Conservation (phyloP, 129 eudicot species). For the Artemisia annua region DNA sequence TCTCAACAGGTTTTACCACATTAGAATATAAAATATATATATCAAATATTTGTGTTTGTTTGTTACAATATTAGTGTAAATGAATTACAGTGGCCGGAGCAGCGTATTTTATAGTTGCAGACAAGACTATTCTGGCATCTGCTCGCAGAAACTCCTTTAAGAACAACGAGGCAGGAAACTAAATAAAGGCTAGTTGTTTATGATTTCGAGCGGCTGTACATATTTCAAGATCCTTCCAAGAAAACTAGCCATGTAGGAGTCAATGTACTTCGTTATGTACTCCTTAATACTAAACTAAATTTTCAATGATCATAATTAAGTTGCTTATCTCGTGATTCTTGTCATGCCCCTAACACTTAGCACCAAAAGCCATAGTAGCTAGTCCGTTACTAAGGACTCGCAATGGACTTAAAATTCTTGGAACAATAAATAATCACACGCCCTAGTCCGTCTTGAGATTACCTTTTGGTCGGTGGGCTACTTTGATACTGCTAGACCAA, state of each 20-base stretch:
- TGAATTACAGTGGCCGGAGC: constrained; percentile 69
- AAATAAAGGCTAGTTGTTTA: neutral
- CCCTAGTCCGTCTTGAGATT: too few species aligned
- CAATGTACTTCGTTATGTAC: neutral
- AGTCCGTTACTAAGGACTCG: too few species aligned
- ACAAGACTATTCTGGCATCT: constrained; percentile 73
- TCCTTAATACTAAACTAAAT: neutral
- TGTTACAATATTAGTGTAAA: neutral
- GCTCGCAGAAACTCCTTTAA: constrained; percentile 80
- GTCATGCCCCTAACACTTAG: too few species aligned
- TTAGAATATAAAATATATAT: neutral
- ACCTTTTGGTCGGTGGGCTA: too few species aligned
- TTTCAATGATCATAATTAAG: too few species aligned
- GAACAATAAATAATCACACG: too few species aligned
- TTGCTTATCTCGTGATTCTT: too few species aligned
- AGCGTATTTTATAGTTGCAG: constrained; percentile 88
- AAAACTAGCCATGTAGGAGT: neutral
- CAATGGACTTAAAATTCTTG: too few species aligned
- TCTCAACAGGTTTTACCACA: constrained; percentile 66
- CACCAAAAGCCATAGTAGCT: too few species aligned
- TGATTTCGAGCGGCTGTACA: constrained; percentile 16
- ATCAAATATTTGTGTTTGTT: neutral
- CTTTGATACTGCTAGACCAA: too few species aligned
- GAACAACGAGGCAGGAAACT: constrained; percentile 30
- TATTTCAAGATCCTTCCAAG: constrained; percentile 19